Evolutionary conservation across 2,329 filamentous ascomycete species (phyloP).

Genomic region (Paecilomyces niveus): DNA sequence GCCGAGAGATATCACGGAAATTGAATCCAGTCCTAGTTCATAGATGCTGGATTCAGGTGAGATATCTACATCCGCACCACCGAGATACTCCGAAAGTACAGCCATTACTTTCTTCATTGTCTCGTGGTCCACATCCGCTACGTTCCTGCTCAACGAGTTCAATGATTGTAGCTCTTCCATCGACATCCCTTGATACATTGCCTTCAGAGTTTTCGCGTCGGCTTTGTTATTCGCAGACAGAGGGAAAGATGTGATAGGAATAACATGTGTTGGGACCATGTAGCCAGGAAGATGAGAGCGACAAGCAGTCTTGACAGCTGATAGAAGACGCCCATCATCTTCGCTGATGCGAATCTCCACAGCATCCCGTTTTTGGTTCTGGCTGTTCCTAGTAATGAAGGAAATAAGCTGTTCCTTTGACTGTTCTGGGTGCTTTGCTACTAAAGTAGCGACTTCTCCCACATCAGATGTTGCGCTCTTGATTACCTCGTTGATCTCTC

Average conservation of each 20-base stretch:
- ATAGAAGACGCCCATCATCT: constrained; percentile 35
- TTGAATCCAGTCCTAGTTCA: constrained; percentile 81
- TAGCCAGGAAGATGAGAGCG: constrained; percentile 65
- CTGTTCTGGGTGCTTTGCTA: constrained; percentile 62
- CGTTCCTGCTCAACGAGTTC: constrained; percentile 27
- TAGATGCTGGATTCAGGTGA: constrained; percentile 62
- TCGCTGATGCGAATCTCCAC: constrained; percentile 31
- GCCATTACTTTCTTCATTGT: constrained; percentile 43
- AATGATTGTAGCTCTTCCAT: constrained; percentile 56
- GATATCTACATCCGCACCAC: constrained; percentile 39
- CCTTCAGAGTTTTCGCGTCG: constrained; percentile 62
- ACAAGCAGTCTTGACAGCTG: constrained; percentile 55
- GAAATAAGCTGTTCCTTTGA: constrained; percentile 78
- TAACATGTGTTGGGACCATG: constrained; percentile 83
- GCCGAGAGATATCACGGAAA: constrained; percentile 68
- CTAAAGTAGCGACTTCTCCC: constrained; percentile 67
- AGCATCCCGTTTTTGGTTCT: constrained; percentile 9
- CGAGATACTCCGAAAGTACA: constrained; percentile 49
- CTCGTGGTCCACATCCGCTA: constrained; percentile 26
- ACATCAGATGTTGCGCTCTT: constrained; percentile 52
- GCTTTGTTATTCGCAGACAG: constrained; percentile 87
- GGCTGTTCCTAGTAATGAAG: constrained; percentile 49
- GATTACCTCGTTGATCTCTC: constrained; percentile 83
- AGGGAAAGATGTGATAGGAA: constrained; percentile 65
- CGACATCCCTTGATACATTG: constrained; percentile 57